Conservation (phyloP, 2,329 filamentous ascomycete genomes). For the Thielaviopsis punctulata region DNA sequence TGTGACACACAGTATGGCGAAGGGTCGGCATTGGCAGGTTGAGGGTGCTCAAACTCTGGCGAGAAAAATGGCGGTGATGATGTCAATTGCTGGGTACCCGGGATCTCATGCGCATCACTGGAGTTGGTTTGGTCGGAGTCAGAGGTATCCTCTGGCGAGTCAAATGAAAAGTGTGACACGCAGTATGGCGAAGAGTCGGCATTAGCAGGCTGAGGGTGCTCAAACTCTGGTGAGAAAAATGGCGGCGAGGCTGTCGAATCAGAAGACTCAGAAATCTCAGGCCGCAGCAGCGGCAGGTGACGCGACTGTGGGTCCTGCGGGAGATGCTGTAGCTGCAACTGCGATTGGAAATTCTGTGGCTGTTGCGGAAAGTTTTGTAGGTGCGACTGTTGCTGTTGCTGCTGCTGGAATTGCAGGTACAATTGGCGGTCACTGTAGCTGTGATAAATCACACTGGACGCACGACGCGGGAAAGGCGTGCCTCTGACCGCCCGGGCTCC, state of each 20-base stretch:
- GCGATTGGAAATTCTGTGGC: background rate
- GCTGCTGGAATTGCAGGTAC: background rate
- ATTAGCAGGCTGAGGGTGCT: background rate
- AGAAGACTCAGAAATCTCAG: background rate
- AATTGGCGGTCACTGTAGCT: background rate
- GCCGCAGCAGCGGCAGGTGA: too few relatives aligned
- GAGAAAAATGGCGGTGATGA: background rate
- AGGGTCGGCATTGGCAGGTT: background rate
- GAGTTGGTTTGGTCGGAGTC: background rate
- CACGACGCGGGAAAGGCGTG: background rate
- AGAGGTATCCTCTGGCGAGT: too few relatives aligned
- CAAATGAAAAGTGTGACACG: background rate
- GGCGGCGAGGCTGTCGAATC: background rate
- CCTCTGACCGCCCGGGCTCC: background rate
- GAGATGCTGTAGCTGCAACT: background rate
- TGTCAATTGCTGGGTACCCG: too few relatives aligned
- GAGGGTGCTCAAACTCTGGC: background rate
- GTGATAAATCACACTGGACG: slow-evolving; percentile 3
- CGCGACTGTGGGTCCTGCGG: too few relatives aligned
- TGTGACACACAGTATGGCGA: background rate
- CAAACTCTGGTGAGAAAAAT: background rate
- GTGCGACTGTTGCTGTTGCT: background rate
- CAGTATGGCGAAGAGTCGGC: background rate
- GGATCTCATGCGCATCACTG: too few relatives aligned
- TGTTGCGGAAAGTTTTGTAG: background rate